Evolutionary conservation across 2,329 filamentous ascomycete genomes (phyloP).

Genomic region (Malbranchea zuffiana): DNA sequence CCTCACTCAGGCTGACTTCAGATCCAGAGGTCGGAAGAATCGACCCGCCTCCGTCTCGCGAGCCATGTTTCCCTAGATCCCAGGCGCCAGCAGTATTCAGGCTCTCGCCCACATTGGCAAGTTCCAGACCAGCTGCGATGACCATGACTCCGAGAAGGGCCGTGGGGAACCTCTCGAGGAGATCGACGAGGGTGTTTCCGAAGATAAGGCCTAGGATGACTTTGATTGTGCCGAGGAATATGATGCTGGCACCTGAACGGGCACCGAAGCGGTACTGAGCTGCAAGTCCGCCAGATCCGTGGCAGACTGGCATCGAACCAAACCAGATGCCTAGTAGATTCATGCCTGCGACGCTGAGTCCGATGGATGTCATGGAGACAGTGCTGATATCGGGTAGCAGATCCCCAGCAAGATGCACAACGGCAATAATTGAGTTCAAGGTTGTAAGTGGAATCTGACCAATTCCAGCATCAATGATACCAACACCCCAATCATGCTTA

Average conservation of each 20-base stretch:
- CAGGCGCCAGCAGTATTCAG: constrained; percentile 63
- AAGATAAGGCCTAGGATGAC: constrained; percentile 64
- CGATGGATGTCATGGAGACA: constrained; percentile 65
- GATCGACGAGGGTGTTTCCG: constrained; percentile 58
- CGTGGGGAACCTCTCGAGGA: constrained; percentile 63
- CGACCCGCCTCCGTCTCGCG: neutral
- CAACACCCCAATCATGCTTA: constrained; percentile 39
- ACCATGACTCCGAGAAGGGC: constrained; percentile 59
- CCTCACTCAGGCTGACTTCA: constrained; percentile 42
- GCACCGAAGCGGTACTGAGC: constrained; percentile 88
- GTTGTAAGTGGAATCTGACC: constrained; percentile 85
- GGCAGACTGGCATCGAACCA: constrained; percentile 89
- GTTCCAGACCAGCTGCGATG: constrained; percentile 74
- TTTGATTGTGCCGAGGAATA: constrained; percentile 68
- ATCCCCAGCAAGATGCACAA: constrained; percentile 65
- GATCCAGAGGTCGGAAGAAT: neutral
- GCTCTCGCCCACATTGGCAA: constrained; percentile 73
- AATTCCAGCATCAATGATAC: constrained; percentile 57
- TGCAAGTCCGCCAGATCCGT: constrained; percentile 81
- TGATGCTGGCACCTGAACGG: constrained; percentile 70
- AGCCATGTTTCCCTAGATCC: constrained; percentile 39
- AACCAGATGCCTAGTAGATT: constrained; percentile 84
- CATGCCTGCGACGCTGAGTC: constrained; percentile 70
- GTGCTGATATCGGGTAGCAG: constrained; percentile 58
- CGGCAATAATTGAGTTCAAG: constrained; percentile 85